A percentile compares a stretch with the other conserved stretches of the same genome.
phyloP scores from a whole-genome alignment of 805 yeast species.

The Blastobotrys americana region DNA sequence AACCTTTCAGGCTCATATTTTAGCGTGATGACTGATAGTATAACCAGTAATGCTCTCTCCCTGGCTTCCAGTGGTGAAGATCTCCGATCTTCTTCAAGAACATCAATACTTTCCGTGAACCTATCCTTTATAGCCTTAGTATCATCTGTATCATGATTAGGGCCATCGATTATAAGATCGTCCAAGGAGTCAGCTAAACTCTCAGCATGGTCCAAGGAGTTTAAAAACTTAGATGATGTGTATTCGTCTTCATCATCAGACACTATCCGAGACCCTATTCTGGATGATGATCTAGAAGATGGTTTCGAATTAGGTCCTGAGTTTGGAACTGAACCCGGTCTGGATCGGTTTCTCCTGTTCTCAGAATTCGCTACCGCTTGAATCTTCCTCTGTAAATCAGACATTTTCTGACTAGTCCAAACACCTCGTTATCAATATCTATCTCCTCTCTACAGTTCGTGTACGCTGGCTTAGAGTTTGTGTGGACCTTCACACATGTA shows the following conservation, averaged over 20 bases:
- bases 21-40: conserved; percentile 23
- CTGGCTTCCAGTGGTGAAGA: conserved; percentile 27
- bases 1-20: conserved; percentile 29
- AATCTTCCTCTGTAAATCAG: conserved; percentile 5
- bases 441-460: too few relatives aligned
- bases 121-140: conserved; percentile 13
- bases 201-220: conserved; percentile 14
- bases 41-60: conserved; percentile 27
- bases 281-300: conserved; percentile 16
- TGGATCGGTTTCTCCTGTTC: background rate
- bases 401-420: too few relatives aligned
- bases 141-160: conserved; percentile 6
- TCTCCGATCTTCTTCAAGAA: conserved; percentile 26
- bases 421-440: too few relatives aligned
- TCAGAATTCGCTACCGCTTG: conserved; percentile 2
- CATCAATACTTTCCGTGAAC: conserved; percentile 21
- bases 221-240: conserved; percentile 16
- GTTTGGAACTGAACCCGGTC: conserved; percentile 2
- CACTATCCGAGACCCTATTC: conserved; percentile 11
- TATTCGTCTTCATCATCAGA: conserved; percentile 20
- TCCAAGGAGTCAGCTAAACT: conserved; percentile 13
- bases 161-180: conserved; percentile 9
- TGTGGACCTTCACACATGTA: too few relatives aligned
- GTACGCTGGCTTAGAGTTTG: too few relatives aligned
- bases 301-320: conserved; percentile 10